Percentiles rank a stretch among this genome's conserved stretches.
phyloP scores from a whole-genome alignment of 1,284 basidiomycete genomes.

The Acaromyces ingoldii region DNA sequence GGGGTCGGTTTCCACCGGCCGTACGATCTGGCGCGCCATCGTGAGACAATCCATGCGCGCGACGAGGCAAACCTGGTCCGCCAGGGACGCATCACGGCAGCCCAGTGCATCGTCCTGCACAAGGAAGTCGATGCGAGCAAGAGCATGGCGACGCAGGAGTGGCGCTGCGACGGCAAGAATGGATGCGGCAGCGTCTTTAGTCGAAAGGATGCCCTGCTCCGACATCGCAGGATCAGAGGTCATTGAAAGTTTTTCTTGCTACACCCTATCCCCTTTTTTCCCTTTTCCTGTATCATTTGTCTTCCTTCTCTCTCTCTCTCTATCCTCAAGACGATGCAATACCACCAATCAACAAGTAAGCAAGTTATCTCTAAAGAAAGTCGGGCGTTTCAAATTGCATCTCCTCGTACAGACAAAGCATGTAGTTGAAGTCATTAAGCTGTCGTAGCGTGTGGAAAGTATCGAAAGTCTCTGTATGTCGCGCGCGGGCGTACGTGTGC shows the following conservation, averaged over 20 bases:
- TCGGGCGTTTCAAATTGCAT: too few relatives aligned
- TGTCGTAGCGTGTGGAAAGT: too few relatives aligned
- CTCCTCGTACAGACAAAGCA: too few relatives aligned
- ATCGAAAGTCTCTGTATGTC: too few relatives aligned
- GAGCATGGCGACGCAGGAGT: conserved; percentile 43
- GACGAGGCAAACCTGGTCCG: conserved; percentile 44
- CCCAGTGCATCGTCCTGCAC: conserved; percentile 46
- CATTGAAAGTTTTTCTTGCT: conserved; percentile 1
- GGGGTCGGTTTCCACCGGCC: conserved; percentile 48
- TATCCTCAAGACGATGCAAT: too few relatives aligned
- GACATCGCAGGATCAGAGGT: conserved; percentile 20
- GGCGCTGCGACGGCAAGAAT: conserved; percentile 42
- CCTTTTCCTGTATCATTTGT: background rate
- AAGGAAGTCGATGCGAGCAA: conserved; percentile 49
- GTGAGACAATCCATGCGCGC: conserved; percentile 47
- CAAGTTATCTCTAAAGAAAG: too few relatives aligned
- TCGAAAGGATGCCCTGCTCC: conserved; percentile 44
- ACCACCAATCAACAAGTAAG: too few relatives aligned
- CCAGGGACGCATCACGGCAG: conserved; percentile 32
- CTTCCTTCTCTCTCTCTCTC: too few relatives aligned
- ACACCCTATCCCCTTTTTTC: background rate
- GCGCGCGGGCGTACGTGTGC: too few relatives aligned
- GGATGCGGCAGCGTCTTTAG: conserved; percentile 22
- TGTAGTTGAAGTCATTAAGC: too few relatives aligned
- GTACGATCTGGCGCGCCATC: conserved; percentile 47